Conservation (phyloP, 1,139 yeast species). For the Taiozyma sp. region DNA sequence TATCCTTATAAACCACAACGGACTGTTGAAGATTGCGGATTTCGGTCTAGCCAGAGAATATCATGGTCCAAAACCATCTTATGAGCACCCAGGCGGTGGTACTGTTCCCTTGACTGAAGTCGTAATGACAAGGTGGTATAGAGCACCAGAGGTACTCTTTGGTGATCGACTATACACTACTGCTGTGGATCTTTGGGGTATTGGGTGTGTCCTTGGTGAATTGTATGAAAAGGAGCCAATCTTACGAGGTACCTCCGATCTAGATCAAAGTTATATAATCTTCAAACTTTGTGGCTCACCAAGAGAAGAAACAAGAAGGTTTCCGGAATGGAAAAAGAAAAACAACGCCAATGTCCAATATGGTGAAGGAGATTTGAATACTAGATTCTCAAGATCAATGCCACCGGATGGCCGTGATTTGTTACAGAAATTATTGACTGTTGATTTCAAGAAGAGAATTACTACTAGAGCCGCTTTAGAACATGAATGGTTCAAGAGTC, state of each 20-base stretch:
- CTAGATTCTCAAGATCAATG: conserved; percentile 36
- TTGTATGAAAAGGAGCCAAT: conserved; percentile 79
- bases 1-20: conserved; percentile 70
- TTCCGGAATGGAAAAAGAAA: conserved; percentile 31
- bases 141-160: conserved; percentile 88
- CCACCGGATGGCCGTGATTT: conserved; percentile 33
- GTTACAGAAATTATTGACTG: conserved; percentile 47
- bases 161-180: conserved; percentile 88
- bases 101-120: conserved; percentile 73
- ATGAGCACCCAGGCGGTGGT: conserved; percentile 63
- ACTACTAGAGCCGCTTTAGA: conserved; percentile 78
- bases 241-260: conserved; percentile 77
- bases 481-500: conserved; percentile 61
- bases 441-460: conserved; percentile 68
- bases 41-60: conserved; percentile 87
- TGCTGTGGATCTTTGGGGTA: conserved; percentile 92
- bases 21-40: conserved; percentile 84
- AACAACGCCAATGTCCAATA: conserved; percentile 17
- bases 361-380: conserved; percentile 46
- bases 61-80: conserved; percentile 64
- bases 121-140: conserved; percentile 96
- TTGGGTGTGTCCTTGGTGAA: conserved; percentile 95
- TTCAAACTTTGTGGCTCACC: conserved; percentile 86
- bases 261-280: conserved; percentile 85
- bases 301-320: conserved; percentile 58